Evolutionary conservation across 2,329 filamentous ascomycete genomes (phyloP).

Genomic region (Emergomyces orientalis): DNA sequence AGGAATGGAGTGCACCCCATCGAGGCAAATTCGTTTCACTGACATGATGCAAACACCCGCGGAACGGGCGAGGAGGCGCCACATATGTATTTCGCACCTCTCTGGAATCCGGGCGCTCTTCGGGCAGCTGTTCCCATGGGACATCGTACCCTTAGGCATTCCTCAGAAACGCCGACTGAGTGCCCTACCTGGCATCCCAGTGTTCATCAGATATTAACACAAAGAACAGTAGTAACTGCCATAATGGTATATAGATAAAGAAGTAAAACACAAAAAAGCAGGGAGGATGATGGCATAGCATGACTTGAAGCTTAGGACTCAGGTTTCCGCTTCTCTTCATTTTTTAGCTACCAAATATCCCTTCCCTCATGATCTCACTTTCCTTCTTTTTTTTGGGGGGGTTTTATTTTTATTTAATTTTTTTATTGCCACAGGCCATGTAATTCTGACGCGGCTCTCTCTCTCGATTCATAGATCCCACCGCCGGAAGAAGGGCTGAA

Average conservation of each 20-base stretch:
- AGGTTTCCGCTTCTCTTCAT: not conserved
- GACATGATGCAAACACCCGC: constrained; percentile 11
- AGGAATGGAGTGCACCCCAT: constrained; percentile 8
- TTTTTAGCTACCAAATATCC: not conserved
- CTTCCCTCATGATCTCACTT: not conserved
- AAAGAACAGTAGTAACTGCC: not conserved
- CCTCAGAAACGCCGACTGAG: not conserved
- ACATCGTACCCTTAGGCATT: not conserved
- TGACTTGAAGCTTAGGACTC: not conserved
- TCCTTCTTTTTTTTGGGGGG: not conserved
- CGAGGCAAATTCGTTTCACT: constrained; percentile 12
- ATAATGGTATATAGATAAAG: not conserved
- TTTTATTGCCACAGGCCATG: not conserved
- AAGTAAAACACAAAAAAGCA: not conserved
- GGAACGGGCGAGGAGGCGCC: constrained; percentile 1
- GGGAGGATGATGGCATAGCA: constrained; percentile 1
- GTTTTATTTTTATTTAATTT: not conserved
- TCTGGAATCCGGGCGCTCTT: constrained; percentile 9
- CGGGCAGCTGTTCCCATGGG: constrained; percentile 7
- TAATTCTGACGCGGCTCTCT: not conserved
- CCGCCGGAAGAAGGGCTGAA: constrained; percentile 1
- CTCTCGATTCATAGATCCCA: not conserved
- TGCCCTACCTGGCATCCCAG: not conserved
- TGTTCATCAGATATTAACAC: not conserved
- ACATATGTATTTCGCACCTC: constrained; percentile 5